These are phyloP conservation scores for Theileria parva DNA, from an alignment of 169 alveolate genomes.

Conservation along the genomic window DNA sequence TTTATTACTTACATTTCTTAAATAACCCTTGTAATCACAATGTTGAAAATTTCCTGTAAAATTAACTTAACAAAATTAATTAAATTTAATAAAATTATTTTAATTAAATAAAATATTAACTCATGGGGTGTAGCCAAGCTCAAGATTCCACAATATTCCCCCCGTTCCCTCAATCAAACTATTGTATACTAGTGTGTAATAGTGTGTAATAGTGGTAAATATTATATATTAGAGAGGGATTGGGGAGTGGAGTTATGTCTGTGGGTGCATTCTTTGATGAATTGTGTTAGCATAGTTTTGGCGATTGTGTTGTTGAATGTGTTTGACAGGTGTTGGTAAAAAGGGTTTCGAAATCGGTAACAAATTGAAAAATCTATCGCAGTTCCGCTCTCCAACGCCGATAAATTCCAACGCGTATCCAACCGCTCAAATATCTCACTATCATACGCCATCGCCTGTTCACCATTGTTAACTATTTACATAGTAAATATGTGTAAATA, in stretches of 20 bases:
- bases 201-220: not conserved
- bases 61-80: not conserved
- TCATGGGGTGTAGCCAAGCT: not conserved
- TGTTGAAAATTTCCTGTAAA: too few relatives aligned
- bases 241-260: conserved; percentile 17
- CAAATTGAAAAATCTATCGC: conserved; percentile 34
- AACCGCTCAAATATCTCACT: conserved; percentile 41
- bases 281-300: conserved; percentile 46
- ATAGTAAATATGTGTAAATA: not conserved
- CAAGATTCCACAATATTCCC: not conserved
- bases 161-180: too few relatives aligned
- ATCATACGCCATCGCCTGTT: conserved; percentile 61
- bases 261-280: conserved; percentile 45
- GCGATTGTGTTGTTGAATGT: conserved; percentile 28
- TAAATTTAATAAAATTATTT: not conserved
- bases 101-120: not conserved
- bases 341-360: conserved; percentile 37
- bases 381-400: conserved; percentile 22
- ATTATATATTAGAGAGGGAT: not conserved
- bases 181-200: not conserved
- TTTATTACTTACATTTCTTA: too few relatives aligned
- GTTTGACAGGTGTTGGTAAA: conserved; percentile 42
- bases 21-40: too few relatives aligned
- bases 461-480: not conserved
- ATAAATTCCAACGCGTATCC: conserved; percentile 56